Conservation (phyloP, 2,329 filamentous ascomycete species). For the Colletotrichum gloeosporioides region DNA sequence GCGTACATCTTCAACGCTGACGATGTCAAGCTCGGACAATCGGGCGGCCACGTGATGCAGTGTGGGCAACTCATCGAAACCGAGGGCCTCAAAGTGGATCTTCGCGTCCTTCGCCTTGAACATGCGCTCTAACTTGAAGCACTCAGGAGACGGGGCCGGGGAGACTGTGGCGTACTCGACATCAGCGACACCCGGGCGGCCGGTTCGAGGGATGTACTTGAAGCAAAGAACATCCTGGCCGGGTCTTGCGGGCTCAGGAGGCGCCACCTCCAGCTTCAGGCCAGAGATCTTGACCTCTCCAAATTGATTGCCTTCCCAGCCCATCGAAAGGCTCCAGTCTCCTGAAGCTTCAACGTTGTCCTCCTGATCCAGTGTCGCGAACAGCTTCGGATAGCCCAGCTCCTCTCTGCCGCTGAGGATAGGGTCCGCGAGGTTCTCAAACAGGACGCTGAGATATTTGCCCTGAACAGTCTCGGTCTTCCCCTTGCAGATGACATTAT, state of each 20-base stretch:
- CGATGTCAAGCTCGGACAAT: slow-evolving; percentile 60
- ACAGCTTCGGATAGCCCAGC: slow-evolving; percentile 65
- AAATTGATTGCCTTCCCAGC: background rate
- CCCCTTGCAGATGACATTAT: slow-evolving; percentile 62
- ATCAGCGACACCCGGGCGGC: slow-evolving; percentile 54
- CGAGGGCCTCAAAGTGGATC: slow-evolving; percentile 53
- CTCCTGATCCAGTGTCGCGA: slow-evolving; percentile 40
- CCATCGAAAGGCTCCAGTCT: background rate
- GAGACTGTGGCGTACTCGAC: slow-evolving; percentile 54
- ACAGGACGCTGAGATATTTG: slow-evolving; percentile 60
- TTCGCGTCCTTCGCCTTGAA: slow-evolving; percentile 38
- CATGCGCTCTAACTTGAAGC: slow-evolving; percentile 34
- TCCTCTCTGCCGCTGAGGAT: slow-evolving; percentile 66
- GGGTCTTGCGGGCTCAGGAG: slow-evolving; percentile 30
- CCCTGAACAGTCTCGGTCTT: slow-evolving; percentile 52
- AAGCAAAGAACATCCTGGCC: slow-evolving; percentile 55
- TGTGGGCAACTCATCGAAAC: slow-evolving; percentile 62
- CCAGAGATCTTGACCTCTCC: background rate
- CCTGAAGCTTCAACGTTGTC: background rate
- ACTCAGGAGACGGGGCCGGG: slow-evolving; percentile 8
- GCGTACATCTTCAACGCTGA: slow-evolving; percentile 41
- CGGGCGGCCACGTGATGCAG: slow-evolving; percentile 61
- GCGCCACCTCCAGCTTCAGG: slow-evolving; percentile 21
- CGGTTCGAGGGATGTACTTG: slow-evolving; percentile 62
- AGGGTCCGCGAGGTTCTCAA: slow-evolving; percentile 64